Evolutionary conservation across 2,329 filamentous ascomycete species (phyloP), one percentile per base, ranked within the genome.

Genomic region (Cladosporium austrohemisphaericum): DNA sequence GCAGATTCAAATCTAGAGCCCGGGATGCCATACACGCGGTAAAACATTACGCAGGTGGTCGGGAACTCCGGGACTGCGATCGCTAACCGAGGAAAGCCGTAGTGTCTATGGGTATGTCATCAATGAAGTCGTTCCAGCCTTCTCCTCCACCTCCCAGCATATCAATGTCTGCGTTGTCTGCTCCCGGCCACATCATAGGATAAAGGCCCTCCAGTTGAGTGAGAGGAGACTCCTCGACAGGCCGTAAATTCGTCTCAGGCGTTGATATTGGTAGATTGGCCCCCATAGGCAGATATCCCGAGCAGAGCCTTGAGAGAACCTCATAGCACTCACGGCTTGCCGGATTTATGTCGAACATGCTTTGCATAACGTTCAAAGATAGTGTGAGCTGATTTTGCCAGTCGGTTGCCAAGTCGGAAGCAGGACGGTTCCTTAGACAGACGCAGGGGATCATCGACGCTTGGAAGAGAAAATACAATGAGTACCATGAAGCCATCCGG

Each of bases 401-500:
- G 49, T 66, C 65, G 1, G 58, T 31, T 7, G 70, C 69, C 9
- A 65, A 55, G 2, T 60, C 49, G 1, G 70, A 67, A 5, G 58
- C 54, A 0, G 73, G 70, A 5, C 71, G 60, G 46, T 73, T 74
- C 5, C 73, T 69, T n/a, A 76, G 64, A 49, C 72, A 76, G 8
- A 75, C 70, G 38, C 68, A 71, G 1, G 73, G 74, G 8, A 76
- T 76, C 11, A 76, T 58, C 2, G 69, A 70, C 0, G 73, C 73
- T 48, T 76, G 74, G 45, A 77, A 77, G 4, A 76, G 63, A 50
- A 76, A 76, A 55, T 74, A 76, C 36, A 73, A 68, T 1, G 65
- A 66, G 52, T 76, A 76, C 72, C 73, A 75, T 5, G 71, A 68
- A 9, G 63, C 64, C 46, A 75, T 60, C 5, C 68, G 62, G 2